These are phyloP conservation scores for Scedosporium aurantiacum DNA, from an alignment of 2,329 filamentous ascomycete genomes.

Conservation along the genomic window DNA sequence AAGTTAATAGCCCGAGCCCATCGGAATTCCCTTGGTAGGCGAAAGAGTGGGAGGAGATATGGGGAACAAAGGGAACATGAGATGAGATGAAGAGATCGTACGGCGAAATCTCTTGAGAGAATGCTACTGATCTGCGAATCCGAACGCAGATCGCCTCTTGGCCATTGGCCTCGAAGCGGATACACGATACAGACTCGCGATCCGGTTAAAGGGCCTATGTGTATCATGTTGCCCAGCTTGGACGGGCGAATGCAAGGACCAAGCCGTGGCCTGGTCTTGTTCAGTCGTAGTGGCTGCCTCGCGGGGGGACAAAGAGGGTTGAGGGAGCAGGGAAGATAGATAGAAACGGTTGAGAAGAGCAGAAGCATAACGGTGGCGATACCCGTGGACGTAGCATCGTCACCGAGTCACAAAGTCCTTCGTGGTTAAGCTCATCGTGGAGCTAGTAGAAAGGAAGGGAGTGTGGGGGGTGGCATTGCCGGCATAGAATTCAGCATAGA, in stretches of 20 bases:
- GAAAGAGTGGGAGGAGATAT: neutral
- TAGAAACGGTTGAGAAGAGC: neutral
- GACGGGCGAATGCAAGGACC: neutral
- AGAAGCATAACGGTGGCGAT: neutral
- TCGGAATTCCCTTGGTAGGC: neutral
- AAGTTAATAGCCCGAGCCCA: neutral
- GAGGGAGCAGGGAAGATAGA: neutral
- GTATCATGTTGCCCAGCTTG: neutral
- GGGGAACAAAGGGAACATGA: neutral
- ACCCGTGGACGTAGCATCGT: neutral
- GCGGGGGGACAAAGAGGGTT: neutral
- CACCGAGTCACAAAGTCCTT: neutral
- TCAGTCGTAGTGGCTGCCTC: neutral
- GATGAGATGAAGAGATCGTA: neutral
- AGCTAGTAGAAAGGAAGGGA: neutral
- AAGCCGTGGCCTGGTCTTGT: neutral
- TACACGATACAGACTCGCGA: neutral
- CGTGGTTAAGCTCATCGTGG: neutral
- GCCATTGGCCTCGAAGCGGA: neutral
- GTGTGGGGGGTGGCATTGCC: neutral
- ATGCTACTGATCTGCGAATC: conserved; percentile 1
- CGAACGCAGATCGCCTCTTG: neutral
- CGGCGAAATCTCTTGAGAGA: neutral
- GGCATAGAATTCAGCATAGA: too few relatives aligned
- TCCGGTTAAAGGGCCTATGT: conserved; percentile 2